Evolutionary conservation across 345 rosid species (phyloP), one percentile per base, ranked within the genome.

Genomic region (Erodium maritimum): DNA sequence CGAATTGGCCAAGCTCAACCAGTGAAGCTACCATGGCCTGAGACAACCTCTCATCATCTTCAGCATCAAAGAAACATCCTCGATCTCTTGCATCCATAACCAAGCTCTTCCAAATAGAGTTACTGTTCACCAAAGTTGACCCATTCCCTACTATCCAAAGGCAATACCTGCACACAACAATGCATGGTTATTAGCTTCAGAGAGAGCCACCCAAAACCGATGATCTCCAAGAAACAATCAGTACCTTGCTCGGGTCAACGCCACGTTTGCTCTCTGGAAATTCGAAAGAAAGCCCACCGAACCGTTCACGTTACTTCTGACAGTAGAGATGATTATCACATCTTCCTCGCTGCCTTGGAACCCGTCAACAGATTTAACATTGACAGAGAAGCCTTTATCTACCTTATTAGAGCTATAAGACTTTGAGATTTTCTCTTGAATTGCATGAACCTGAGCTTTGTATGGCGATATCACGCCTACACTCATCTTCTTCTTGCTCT

Each of bases 331-430:
- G 23, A 80, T 75, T 10, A 80, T 70, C 24, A 80, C 68, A 48
- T 80, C 85, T 55, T 77, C 78, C 57, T 77, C 82, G 9, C 82
- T 75, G 0, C 80, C 82, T 69, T 80, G 82, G 66, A 80, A 75
- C 2, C 82, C 82, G 67, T 80, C 85, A 21, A 80, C 73, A 0
- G 82, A 69, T 9, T 71, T 45, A 14, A 81, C 71, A 22, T 50
- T 73, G 50, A 75, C 65, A 21, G 76, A 23, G 63, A 81, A 73
- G 12, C 13, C 45, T 10, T 0, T 12, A 42, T 42, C 3, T 53
- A 64, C 23, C 22, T 53, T n/a, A n/a, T n/a, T 21, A 19, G 16
- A n/a, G 11, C 25, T 45, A 10, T 73, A 56, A 50, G 25, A 63
- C 17, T 29, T 48, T 9, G 68, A 72, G 20, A 81, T 55, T 66